Evolutionary conservation across 352 stramenopile species (phyloP), one percentile per base, ranked within the genome.

Genomic region (Pythium aristosporum): DNA sequence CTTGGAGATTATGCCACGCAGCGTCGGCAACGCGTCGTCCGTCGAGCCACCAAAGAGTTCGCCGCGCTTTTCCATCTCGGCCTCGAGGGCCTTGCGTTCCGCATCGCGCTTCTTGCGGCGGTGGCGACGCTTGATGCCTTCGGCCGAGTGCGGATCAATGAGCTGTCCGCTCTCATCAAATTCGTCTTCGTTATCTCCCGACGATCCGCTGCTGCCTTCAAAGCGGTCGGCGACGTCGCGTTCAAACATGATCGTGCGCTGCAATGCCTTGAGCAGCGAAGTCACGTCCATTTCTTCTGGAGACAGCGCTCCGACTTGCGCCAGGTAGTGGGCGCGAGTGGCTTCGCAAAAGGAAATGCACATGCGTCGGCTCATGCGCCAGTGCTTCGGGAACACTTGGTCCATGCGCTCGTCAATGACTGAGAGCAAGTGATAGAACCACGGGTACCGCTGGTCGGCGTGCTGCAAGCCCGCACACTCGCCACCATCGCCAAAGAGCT

Each of bases 301-400:
- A 11, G 88, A 80, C 34, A 87, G 72, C 9, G 67, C 74, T 4
- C 81, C 77, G 25, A 95, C 82, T 58, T 93, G 77, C 10, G 73
- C 64, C 25, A 93, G 75, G 36, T 92, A 73, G 73, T 96, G 74
- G 34, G 69, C 72, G 10, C 90, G 77, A 16, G 93, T 98, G 34
- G 75, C 63, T 41, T 97, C 86, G 52, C 97, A 92, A 71, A 99
- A 99, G 42, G 77, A 76, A 50, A 97, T 84, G 48, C 94, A 97
- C 53, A 99, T 79, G 32, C 90, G 85, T 15, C 97, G 87, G 36
- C 96, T 85, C 57, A 99, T 88, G 65, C 95, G 92, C 98, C 98
- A 99, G 68, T 98, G 86, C 46, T 82, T 80, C 1, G 98, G 98
- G 67, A 99, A 99, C 12, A 99, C 88, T 39, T 80, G 73, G 50